Conservation (phyloP, 202 grass and related monocot species). For the Panicum virgatum region DNA sequence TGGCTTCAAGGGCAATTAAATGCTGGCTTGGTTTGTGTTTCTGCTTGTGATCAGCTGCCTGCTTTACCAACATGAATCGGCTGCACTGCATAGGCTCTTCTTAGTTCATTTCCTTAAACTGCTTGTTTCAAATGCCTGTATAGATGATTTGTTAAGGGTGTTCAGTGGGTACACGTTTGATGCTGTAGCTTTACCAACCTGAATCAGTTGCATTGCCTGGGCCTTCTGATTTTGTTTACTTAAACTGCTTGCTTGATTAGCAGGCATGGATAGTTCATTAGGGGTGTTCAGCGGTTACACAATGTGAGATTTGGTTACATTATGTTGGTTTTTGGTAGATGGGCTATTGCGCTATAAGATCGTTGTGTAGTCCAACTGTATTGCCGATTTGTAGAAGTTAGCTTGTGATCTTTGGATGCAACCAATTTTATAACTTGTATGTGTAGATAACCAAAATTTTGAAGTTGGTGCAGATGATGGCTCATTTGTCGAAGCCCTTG, state of each 20-base stretch:
- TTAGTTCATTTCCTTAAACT: background rate
- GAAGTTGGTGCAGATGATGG: background rate
- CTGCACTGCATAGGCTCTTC: background rate
- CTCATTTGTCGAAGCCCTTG: background rate
- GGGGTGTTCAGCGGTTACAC: background rate
- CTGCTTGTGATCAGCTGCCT: background rate
- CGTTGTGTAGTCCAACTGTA: background rate
- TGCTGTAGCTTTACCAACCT: background rate
- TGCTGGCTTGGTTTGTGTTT: background rate
- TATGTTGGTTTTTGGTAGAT: background rate
- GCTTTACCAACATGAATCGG: background rate
- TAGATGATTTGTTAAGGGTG: background rate
- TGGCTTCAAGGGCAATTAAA: background rate
- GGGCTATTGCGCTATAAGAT: background rate
- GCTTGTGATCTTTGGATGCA: slow-evolving; percentile 10
- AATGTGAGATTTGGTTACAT: background rate
- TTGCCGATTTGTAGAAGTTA: background rate
- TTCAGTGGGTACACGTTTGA: background rate
- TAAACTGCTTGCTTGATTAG: background rate
- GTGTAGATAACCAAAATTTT: background rate
- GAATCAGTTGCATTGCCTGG: background rate
- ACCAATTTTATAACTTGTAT: background rate
- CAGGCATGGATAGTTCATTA: background rate
- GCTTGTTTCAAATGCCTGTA: background rate
- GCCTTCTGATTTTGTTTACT: background rate